Evolutionary conservation across 2,329 filamentous ascomycete species (phyloP), one percentile per base, ranked within the genome.

Genomic region (Botryotinia narcissicola): DNA sequence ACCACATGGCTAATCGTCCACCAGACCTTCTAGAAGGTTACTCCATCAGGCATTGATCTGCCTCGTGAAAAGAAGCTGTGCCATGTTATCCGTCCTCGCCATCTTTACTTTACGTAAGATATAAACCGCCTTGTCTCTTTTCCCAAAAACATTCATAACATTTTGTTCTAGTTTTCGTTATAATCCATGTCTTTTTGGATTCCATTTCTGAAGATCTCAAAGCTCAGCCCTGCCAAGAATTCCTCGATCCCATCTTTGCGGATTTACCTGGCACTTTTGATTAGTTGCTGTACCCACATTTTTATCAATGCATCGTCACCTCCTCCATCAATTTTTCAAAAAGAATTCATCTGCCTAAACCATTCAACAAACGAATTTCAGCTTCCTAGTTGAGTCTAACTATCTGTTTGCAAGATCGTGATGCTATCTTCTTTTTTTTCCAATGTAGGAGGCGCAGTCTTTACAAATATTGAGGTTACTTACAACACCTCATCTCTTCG

Each of bases 31-130:
- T 51, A 67, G 63, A 67, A 67, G 14, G 4, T 51, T 54, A 25
- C 62, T 32, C 25, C 18, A 35, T 64, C 10, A 25, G n/a, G 35
- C 61, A 44, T 29, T 44, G 40, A 37, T 9, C n/a, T 42, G 25
- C 14, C 25, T 44, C 37, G 37, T 44, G 22, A 18, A 44, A 29
- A 20, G 18, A 9, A 46, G 37, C 22, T 54, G 32, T 40, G 64
- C 32, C 32, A 67, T 67, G 32, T 29, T 54, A 68, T 54, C 48
- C 48, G 16, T 54, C 48, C 14, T 40, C 46, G 22, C 25, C 64
- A 37, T 68, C 48, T 68, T 57, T 42, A 22, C 64, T 68, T 68
- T 68, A 68, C 64, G 48, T 68, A 42, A 68, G 64, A 40, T 29
- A 22, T 51, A n/a, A 61, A 29, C 40, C 44, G 12, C 22, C 32